Base-by-base conservation (phyloP, 202 grass and related monocot species). In the Bolboschoenoplectus hybrid region DNA sequence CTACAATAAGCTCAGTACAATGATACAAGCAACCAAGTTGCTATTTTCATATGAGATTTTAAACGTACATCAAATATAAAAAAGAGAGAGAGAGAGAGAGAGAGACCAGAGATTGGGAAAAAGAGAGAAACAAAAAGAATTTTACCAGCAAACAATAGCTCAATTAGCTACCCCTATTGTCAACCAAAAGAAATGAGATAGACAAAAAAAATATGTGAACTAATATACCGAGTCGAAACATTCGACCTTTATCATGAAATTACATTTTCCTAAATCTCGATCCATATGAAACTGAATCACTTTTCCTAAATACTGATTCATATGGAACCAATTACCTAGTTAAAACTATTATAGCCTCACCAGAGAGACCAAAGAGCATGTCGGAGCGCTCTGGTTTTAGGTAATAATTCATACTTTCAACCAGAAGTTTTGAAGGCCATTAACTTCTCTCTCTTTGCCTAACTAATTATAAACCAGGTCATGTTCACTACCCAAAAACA, bases 401-500 rank as follows among this genome's bases (percentile, higher is more conserved):
- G 63, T 49, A 66, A 50, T 36, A 82, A 14, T 19, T 32, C 13
- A 40, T 79, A 60, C 51, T 57, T 41, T 79, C 41, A 79, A 60
- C 47, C 75, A 60, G 72, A 76, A 51, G 7, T 79, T 79, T 79
- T 40, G 6, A 79, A 60, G 34, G 13, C 14, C 14, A 41, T 55
- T 56, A 19, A 43, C 67, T 57, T 12, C 35, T 57, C 35, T 47
- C 19, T 60, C 7, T 40, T 60, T 41, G 6, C 12, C 51, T 56
- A 82, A 14, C 2, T 79, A 82, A 66, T 26, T 82, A 62, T 63
- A 50, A 79, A 62, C 80, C 80, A 63, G 56, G 19, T 67, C 60
- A 67, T 47, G 19, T 67, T 82, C 80, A 82, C 80, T 82, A 67
- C 80, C 62, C 7, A 36, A 46, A 66, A 82, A 66, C 80, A 82